These are phyloP conservation scores for Boletus subcaerulescens DNA, from an alignment of 768 basidiomycete genomes.

Conservation along the genomic window DNA sequence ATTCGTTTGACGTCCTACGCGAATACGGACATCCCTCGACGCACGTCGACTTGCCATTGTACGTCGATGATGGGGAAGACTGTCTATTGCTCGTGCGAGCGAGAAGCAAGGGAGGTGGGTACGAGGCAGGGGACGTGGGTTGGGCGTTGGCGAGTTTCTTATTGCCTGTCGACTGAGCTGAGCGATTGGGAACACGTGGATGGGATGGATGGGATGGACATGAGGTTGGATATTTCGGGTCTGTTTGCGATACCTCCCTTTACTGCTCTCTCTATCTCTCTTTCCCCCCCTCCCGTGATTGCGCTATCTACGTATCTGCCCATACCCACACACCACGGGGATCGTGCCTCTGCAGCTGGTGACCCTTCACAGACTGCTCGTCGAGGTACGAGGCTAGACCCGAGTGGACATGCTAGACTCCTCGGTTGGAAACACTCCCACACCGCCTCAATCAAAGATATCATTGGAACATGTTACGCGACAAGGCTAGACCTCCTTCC, in stretches of 20 bases:
- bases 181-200: background rate
- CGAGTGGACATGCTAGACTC: no score
- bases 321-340: no score
- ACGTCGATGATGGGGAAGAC: constrained; percentile 75
- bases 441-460: no score
- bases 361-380: no score
- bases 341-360: no score
- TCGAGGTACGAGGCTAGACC: no score
- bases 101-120: constrained; percentile 21
- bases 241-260: constrained; percentile 14
- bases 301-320: no score
- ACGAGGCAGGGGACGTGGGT: constrained; percentile 50
- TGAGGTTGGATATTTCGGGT: constrained; percentile 1
- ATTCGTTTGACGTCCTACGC: constrained; percentile 63
- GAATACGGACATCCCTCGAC: constrained; percentile 78
- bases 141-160: constrained; percentile 85
- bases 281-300: background rate
- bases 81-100: constrained; percentile 74
- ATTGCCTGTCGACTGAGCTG: constrained; percentile 48
- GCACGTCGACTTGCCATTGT: constrained; percentile 69
- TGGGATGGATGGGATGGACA: background rate
- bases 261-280: background rate
- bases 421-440: no score
- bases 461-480: no score
- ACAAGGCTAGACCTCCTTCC: no score